Percentiles rank a stretch among this genome's conserved stretches.
phyloP scores from a whole-genome alignment of 1,139 yeast species.

The Debaryomyces fabryi region DNA sequence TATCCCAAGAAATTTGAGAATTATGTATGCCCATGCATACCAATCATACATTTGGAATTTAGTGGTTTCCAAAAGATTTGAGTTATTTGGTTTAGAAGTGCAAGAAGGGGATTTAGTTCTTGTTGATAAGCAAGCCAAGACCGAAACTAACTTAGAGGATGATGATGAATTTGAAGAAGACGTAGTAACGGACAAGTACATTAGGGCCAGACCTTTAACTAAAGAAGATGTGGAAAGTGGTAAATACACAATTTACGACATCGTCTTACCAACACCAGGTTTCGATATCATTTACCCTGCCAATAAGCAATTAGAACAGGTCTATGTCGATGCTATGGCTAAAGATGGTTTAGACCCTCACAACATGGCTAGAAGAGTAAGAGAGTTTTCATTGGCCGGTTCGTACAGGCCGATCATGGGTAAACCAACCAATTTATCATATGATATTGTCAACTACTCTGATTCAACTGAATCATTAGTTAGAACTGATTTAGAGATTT shows the following conservation, averaged over 20 bases:
- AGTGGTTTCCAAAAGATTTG: slow-evolving; percentile 79
- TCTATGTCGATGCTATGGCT: slow-evolving; percentile 75
- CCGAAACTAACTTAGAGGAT: slow-evolving; percentile 29
- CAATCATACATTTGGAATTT: slow-evolving; percentile 95
- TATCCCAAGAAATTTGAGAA: slow-evolving; percentile 87
- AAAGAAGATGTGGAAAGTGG: slow-evolving; percentile 67
- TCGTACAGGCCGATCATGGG: slow-evolving; percentile 80
- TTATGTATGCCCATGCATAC: slow-evolving; percentile 97
- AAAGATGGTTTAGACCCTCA: slow-evolving; percentile 82
- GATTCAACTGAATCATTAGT: slow-evolving; percentile 71
- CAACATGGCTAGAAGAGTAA: slow-evolving; percentile 79
- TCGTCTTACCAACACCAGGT: slow-evolving; percentile 95
- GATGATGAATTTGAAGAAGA: slow-evolving; percentile 67
- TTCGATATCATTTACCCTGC: slow-evolving; percentile 83
- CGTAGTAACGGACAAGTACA: slow-evolving; percentile 52
- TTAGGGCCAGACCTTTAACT: slow-evolving; percentile 71
- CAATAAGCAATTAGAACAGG: slow-evolving; percentile 59
- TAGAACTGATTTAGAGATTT: slow-evolving; percentile 77
- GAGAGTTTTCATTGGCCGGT: slow-evolving; percentile 91
- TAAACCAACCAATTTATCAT: slow-evolving; percentile 66
- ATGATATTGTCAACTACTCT: slow-evolving; percentile 62
- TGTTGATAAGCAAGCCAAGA: slow-evolving; percentile 34
- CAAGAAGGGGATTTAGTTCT: slow-evolving; percentile 85
- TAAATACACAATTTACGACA: slow-evolving; percentile 71
- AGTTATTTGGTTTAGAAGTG: slow-evolving; percentile 66